Evolutionary conservation across 1,139 yeast species (phyloP), one percentile per base, ranked within the genome.

Genomic region (Blastobotrys arbuscula): DNA sequence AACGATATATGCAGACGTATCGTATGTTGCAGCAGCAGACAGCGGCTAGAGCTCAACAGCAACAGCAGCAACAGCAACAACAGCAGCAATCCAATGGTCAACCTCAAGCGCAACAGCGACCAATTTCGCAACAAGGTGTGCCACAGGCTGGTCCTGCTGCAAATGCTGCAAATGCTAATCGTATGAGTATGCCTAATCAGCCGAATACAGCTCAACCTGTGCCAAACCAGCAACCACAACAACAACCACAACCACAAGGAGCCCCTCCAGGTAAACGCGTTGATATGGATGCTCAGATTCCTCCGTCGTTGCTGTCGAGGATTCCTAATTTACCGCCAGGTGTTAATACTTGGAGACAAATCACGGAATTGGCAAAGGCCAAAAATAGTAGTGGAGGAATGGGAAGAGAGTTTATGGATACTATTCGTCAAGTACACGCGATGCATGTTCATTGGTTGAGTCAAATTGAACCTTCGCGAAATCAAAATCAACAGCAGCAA

Each of bases 311-410:
- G 39, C 69, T 89, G 42, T 74, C 77, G 45, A 79, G 79, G 59
- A 79, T 89, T 46, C 96, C 96, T 12, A 82, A 80, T 42, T 71
- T 89, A 33, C 96, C 96, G 0, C 81, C 84, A n/a, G 84, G 82
- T 47, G 82, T 82, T 36, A 82, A 78, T 55, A 86, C 95, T 3
- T 88, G 96, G 96, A 77, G 79, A 39, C 90, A 84, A 63, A 79
- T 89, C 24, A 81, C 84, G 62, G 87, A 84, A 47, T 75, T 84
- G 56, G 74, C 84, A 46, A 78, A 76, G 52, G 39, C 39, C 24
- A 36, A 36, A 19, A n/a, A 16, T 5, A 33, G 36, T 33, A 19
- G 39, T 35, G 81, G 78, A 50, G 71, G 77, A 47, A 69, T 84
- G 28, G 78, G 84, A 0, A 74, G 74, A 3, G 73, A 77, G 19